Percentiles rank a stretch among this genome's conserved stretches.
phyloP scores from a whole-genome alignment of 2,329 filamentous ascomycete species.

The Talaromyces marneffei region DNA sequence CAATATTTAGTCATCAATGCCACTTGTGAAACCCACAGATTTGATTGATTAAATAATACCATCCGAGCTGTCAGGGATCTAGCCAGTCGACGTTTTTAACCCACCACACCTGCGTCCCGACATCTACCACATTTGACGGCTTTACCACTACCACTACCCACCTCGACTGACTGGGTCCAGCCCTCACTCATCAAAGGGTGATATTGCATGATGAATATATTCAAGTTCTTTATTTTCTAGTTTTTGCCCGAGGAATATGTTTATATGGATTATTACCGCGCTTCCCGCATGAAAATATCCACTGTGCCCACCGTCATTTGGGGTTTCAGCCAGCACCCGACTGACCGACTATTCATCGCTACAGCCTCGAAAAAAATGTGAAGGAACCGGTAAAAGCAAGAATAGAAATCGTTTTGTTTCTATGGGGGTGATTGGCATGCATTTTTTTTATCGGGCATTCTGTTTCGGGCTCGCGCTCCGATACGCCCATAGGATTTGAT shows the following conservation, averaged over 20 bases:
- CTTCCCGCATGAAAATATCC: slow-evolving; percentile 2
- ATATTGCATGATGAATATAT: background rate
- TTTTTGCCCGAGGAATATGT: background rate
- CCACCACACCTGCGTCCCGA: background rate
- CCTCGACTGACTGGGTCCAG: background rate
- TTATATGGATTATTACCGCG: background rate
- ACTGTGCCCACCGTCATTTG: background rate
- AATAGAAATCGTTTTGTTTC: background rate
- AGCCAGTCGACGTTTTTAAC: background rate
- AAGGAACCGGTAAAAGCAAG: background rate
- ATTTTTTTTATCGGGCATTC: background rate
- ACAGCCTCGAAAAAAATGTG: background rate
- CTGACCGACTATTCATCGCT: background rate
- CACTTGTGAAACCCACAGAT: background rate
- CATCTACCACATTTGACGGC: background rate
- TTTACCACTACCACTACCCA: background rate
- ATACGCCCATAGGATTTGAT: background rate
- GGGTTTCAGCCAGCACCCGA: background rate
- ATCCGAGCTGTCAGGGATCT: background rate
- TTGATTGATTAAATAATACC: background rate
- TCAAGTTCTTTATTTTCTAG: background rate
- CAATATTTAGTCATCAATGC: background rate
- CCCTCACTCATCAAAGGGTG: background rate
- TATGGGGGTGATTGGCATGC: background rate
- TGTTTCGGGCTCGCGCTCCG: background rate